These are phyloP conservation scores for Styphnolobium japonicum DNA, from an alignment of 306 rosid species.

Conservation along the genomic window DNA sequence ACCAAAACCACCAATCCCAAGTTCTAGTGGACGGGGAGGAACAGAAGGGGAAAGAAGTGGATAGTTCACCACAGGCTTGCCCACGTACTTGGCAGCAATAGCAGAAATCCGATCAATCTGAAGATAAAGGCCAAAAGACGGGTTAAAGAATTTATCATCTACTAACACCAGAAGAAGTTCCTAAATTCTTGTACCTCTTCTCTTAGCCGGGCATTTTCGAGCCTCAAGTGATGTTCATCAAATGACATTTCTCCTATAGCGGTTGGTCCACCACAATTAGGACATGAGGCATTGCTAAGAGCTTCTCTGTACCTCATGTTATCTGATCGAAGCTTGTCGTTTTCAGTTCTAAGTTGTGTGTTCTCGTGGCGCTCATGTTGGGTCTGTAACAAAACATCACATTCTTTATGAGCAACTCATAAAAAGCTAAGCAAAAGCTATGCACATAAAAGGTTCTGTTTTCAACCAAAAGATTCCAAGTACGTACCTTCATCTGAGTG, in stretches of 20 bases:
- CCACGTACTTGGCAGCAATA: conserved; percentile 92
- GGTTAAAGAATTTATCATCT: neutral
- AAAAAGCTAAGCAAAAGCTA: neutral
- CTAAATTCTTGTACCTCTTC: conserved; percentile 67
- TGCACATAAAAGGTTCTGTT: neutral
- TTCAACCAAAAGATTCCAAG: neutral
- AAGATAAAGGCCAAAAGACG: neutral
- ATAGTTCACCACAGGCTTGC: conserved; percentile 81
- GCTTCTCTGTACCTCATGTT: conserved; percentile 96
- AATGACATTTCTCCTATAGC: conserved; percentile 97
- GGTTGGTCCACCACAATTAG: conserved; percentile 95
- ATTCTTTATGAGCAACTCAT: neutral
- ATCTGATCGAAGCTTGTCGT: conserved; percentile 84
- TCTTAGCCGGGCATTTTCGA: conserved; percentile 81
- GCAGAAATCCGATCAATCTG: conserved; percentile 91
- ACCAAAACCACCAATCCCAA: conserved; percentile 59
- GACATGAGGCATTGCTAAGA: conserved; percentile 90
- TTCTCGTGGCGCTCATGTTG: conserved; percentile 96
- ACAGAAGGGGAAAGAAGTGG: conserved; percentile 66
- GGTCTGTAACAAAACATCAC: conserved; percentile 41
- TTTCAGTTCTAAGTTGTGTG: conserved; percentile 70
- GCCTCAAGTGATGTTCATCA: conserved; percentile 89
- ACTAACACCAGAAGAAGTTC: neutral
- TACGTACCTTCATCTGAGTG: conserved; percentile 90
- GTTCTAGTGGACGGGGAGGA: conserved; percentile 73